These are phyloP conservation scores for Immersiporthe knoxdaviesiana DNA, from an alignment of 2,329 filamentous ascomycete species.

Conservation along the genomic window DNA sequence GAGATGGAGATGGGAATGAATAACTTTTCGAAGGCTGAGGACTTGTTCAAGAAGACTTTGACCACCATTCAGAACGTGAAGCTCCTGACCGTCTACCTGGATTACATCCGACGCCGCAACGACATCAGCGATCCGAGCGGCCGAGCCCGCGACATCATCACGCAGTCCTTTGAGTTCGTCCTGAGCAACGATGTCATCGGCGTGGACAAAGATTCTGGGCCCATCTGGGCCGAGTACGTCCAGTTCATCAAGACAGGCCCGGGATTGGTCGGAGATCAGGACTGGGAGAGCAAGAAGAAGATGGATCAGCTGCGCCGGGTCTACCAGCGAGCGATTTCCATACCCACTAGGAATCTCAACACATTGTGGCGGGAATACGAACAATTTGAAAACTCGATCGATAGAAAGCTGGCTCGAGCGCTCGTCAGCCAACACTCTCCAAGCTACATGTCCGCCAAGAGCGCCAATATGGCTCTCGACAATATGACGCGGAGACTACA, in stretches of 20 bases:
- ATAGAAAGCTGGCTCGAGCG: constrained; percentile 92
- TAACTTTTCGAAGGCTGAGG: constrained; percentile 78
- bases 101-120: constrained; percentile 91
- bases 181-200: constrained; percentile 75
- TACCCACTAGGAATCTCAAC: constrained; percentile 83
- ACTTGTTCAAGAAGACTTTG: constrained; percentile 81
- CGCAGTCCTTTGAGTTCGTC: constrained; percentile 89
- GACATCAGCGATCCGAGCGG: constrained; percentile 83
- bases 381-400: constrained; percentile 89
- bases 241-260: constrained; percentile 89
- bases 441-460: constrained; percentile 94
- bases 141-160: constrained; percentile 76
- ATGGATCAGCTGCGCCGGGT: constrained; percentile 92
- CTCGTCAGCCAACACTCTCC: constrained; percentile 92
- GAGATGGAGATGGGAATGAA: constrained; percentile 89
- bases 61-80: constrained; percentile 79
- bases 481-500: constrained; percentile 79
- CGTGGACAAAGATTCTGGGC: constrained; percentile 85
- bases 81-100: constrained; percentile 91
- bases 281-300: constrained; percentile 98
- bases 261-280: constrained; percentile 79
- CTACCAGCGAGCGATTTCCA: constrained; percentile 85
- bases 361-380: constrained; percentile 97
- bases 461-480: constrained; percentile 86
- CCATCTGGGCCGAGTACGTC: constrained; percentile 93